Evolutionary conservation across 352 stramenopile species (phyloP).

Genomic region (Phytophthora chlamydospora): DNA sequence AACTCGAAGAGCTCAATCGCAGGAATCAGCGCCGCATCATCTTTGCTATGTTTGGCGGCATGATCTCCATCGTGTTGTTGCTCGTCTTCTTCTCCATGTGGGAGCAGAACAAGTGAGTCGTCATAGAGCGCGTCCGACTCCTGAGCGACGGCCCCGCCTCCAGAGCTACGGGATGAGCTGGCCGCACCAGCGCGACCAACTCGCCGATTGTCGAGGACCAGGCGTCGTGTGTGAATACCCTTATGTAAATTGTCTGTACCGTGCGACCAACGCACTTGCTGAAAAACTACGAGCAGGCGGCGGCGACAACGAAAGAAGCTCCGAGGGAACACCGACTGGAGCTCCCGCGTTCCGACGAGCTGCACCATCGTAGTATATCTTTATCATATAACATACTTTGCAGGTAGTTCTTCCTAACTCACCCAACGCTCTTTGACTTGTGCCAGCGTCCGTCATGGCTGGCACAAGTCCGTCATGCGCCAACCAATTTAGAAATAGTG

Average conservation of each 20-base stretch:
- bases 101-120: constrained; percentile 38
- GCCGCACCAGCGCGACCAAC: neutral
- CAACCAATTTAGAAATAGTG: no score
- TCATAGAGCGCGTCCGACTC: constrained; percentile 19
- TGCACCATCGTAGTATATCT: constrained; percentile 24
- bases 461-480: constrained; percentile 9
- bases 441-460: neutral
- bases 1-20: constrained; percentile 56
- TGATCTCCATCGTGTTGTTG: constrained; percentile 70
- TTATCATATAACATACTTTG: constrained; percentile 32
- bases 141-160: constrained; percentile 1
- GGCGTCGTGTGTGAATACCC: constrained; percentile 19
- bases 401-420: constrained; percentile 7
- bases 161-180: constrained; percentile 1
- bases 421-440: no score
- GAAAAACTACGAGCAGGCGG: constrained; percentile 18
- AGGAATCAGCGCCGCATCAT: constrained; percentile 71
- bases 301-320: neutral
- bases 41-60: constrained; percentile 76
- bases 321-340: neutral
- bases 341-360: constrained; percentile 1
- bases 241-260: constrained; percentile 33
- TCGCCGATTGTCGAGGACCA: constrained; percentile 2
- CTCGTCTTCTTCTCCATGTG: constrained; percentile 75
- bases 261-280: constrained; percentile 14